Evolutionary conservation across 225 moss, liverwort and hornwort genomes (phyloP).

Genomic region (Physcomitrellopsis africana): DNA sequence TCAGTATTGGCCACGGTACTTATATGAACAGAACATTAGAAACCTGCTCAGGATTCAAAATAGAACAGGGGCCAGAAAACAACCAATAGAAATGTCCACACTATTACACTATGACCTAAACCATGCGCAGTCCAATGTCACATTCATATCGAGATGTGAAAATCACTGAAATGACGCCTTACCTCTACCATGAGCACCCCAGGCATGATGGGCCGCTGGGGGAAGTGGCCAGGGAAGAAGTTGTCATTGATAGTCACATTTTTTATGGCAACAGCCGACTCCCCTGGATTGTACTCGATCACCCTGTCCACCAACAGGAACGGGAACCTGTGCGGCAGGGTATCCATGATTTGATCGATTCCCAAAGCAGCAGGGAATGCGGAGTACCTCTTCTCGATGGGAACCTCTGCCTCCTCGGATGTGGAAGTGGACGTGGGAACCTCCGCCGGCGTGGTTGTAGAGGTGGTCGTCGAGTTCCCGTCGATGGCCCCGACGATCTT

Average conservation of each 20-base stretch:
- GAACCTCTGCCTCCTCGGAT: slow-evolving; percentile 41
- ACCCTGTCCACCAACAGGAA: slow-evolving; percentile 95
- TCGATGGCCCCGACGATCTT: slow-evolving; percentile 35
- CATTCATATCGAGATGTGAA: not conserved
- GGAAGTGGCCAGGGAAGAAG: slow-evolving; percentile 99
- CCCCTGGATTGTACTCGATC: slow-evolving; percentile 93
- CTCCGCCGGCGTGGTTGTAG: slow-evolving; percentile 11
- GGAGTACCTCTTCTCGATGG: slow-evolving; percentile 91
- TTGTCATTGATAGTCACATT: slow-evolving; percentile 99
- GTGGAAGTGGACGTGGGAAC: not conserved
- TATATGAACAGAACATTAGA: not conserved
- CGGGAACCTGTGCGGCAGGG: slow-evolving; percentile 74
- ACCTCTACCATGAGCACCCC: slow-evolving; percentile 99
- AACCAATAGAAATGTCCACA: not conserved
- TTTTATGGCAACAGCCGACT: slow-evolving; percentile 95
- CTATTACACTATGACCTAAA: slow-evolving; percentile 33
- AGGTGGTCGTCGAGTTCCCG: slow-evolving; percentile 43
- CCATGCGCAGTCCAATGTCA: slow-evolving; percentile 6
- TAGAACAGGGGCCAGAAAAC: not conserved
- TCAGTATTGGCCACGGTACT: not conserved
- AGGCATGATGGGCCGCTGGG: slow-evolving; percentile 97
- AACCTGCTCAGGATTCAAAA: not conserved
- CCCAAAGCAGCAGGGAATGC: slow-evolving; percentile 89
- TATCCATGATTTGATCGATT: slow-evolving; percentile 85
- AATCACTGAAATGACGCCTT: slow-evolving; percentile 11